These are phyloP conservation scores for Pyrus bretschneideri DNA, from an alignment of 306 rosid species.

Conservation along the genomic window DNA sequence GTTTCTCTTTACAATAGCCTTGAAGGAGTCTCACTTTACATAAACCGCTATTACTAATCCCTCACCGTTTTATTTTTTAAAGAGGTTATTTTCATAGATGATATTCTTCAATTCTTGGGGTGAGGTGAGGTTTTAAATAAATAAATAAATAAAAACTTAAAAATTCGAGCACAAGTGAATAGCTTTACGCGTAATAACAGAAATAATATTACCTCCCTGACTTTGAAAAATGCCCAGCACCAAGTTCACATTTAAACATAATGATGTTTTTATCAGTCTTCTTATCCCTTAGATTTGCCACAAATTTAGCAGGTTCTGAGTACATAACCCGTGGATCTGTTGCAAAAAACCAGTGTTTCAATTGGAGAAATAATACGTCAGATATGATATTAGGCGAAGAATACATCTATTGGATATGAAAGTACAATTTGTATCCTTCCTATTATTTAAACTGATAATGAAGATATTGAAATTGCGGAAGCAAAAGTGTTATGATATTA, in stretches of 20 bases:
- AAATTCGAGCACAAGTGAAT: neutral
- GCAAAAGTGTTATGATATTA: neutral
- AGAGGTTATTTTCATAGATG: neutral
- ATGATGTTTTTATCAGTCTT: slow-evolving; percentile 67
- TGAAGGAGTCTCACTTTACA: no score
- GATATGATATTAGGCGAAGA: slow-evolving; percentile 6
- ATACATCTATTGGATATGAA: neutral
- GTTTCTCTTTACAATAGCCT: no score
- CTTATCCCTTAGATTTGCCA: slow-evolving; percentile 77
- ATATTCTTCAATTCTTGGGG: neutral
- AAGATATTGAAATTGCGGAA: neutral
- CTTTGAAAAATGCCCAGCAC: slow-evolving; percentile 88
- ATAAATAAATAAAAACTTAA: neutral
- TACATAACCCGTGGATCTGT: slow-evolving; percentile 89
- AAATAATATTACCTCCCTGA: slow-evolving; percentile 70
- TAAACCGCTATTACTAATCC: no score
- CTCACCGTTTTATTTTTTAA: no score
- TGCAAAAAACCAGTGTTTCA: slow-evolving; percentile 13
- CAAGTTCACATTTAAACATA: slow-evolving; percentile 86
- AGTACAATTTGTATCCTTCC: neutral
- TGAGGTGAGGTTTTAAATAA: neutral
- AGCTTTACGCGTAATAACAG: neutral
- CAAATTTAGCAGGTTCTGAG: slow-evolving; percentile 89
- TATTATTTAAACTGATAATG: neutral
- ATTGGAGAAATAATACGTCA: slow-evolving; percentile 6